Percentiles rank a stretch among this genome's conserved stretches.
phyloP scores from a whole-genome alignment of 495 filamentous ascomycete genomes.

The Penicillium daleae region DNA sequence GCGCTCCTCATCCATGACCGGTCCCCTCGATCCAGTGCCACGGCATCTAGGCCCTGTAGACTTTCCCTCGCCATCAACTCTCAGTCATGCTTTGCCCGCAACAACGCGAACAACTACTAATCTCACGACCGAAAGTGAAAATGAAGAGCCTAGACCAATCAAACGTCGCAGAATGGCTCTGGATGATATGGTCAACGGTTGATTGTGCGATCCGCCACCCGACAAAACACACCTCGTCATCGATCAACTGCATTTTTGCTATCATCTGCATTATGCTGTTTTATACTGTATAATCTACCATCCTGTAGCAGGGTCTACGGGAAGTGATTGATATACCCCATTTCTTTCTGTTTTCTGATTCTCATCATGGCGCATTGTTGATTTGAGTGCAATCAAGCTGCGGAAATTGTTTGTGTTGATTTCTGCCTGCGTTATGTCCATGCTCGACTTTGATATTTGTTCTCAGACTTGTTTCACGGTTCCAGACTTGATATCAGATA shows the following conservation, averaged over 20 bases:
- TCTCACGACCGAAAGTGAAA: slow-evolving; percentile 27
- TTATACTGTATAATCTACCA: slow-evolving; percentile 36
- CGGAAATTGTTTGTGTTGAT: slow-evolving; percentile 4
- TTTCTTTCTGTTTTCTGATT: not conserved
- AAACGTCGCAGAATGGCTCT: slow-evolving; percentile 68
- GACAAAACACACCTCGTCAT: slow-evolving; percentile 5
- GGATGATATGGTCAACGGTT: slow-evolving; percentile 54
- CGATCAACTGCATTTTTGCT: not conserved
- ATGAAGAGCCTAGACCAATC: slow-evolving; percentile 59
- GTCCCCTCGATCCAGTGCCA: slow-evolving; percentile 29
- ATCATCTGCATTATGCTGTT: slow-evolving; percentile 21
- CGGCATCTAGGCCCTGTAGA: slow-evolving; percentile 32
- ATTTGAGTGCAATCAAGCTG: slow-evolving; percentile 10
- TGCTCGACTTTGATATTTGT: not conserved
- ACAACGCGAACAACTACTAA: slow-evolving; percentile 20
- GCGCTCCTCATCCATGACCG: slow-evolving; percentile 30
- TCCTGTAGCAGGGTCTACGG: slow-evolving; percentile 45
- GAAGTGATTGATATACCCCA: slow-evolving; percentile 35
- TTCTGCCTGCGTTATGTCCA: not conserved
- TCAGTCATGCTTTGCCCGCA: slow-evolving; percentile 24
- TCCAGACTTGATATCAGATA: slow-evolving; percentile 12
- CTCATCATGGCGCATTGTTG: slow-evolving; percentile 15
- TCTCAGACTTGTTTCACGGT: not conserved
- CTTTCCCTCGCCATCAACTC: slow-evolving; percentile 24
- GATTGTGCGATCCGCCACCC: not conserved